Base-by-base conservation (phyloP, 2,329 filamentous ascomycete species). In the Fusarium dlaminii region DNA sequence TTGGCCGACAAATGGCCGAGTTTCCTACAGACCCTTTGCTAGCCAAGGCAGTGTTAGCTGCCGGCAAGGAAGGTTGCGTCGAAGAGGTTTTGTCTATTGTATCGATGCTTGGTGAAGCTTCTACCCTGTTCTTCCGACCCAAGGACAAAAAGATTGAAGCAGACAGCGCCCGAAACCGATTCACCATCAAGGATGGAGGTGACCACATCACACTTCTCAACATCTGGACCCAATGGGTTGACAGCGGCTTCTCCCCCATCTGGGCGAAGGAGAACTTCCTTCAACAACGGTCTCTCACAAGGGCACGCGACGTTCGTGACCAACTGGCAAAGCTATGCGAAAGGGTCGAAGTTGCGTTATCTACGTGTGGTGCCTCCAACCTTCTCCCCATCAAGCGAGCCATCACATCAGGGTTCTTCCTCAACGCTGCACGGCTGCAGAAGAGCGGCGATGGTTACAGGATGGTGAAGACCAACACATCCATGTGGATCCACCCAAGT, bases 111-210 rank as follows among this genome's bases (percentile, higher is more conserved):
- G 91, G 93, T 69, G 96, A 98, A 83, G 91, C 94, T 4, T 94
- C 92, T 8, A 92, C 95, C 0, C 88, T 99, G 10, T 99, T 98
- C 86, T 97, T 97, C 87, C 89, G 95, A 0, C 95, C 96, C 27
- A 98, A 98, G 81, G 95, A 99, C 84, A 98, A 98, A 86, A 98
- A 98, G 82, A 92, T 98, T 34, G 94, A 98, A 79, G 96, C 96
- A 18, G 96, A 99, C 82, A 94, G 93, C 70, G 96, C 96, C 0
- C 91, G 95, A 20, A 92, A 93, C 40, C 90, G 96, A 4, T 98
- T 98, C 83, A 97, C 94, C 0, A 87, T 96, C 80, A 94, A 94
- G 77, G 95, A 97, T 70, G 95, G 95, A 40, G 96, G 96, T 46
- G 96, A 99, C 80, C 94, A 98, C 78, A 81, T 96, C 10, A 95